Conservation (phyloP, 2,329 filamentous ascomycete species). For the Polychaeton citri region DNA sequence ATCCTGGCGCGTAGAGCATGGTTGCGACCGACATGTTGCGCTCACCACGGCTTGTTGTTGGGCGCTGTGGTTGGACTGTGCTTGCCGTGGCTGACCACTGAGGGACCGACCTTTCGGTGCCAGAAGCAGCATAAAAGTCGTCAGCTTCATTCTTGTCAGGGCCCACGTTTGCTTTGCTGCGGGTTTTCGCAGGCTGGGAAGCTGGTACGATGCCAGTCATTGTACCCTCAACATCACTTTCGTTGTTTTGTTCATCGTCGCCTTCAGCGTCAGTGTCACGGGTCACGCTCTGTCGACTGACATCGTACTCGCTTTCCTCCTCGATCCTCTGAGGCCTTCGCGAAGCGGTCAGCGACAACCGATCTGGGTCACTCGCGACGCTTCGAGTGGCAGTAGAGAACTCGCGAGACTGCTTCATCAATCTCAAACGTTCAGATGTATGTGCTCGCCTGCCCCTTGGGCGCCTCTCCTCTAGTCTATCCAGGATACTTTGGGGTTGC, state of each 20-base stretch:
- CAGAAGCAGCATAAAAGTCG: slow-evolving; percentile 19
- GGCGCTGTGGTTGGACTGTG: slow-evolving; percentile 1
- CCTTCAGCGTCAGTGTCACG: slow-evolving; percentile 71
- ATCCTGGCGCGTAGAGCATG: slow-evolving; percentile 64
- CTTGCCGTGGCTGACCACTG: not conserved
- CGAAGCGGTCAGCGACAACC: slow-evolving; percentile 20
- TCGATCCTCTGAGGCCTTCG: slow-evolving; percentile 30
- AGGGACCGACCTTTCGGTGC: not conserved
- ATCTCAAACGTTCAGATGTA: slow-evolving; percentile 21
- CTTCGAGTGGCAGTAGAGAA: slow-evolving; percentile 40
- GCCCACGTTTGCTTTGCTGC: slow-evolving; percentile 6
- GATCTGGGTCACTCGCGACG: slow-evolving; percentile 44
- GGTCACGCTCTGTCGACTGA: slow-evolving; percentile 26
- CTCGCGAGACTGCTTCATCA: slow-evolving; percentile 24
- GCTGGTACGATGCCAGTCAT: too few relatives aligned
- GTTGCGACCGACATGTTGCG: slow-evolving; percentile 72
- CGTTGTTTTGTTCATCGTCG: slow-evolving; percentile 79
- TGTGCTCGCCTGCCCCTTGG: slow-evolving; percentile 39
- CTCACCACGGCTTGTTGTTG: slow-evolving; percentile 35
- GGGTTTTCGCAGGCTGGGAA: slow-evolving; percentile 21
- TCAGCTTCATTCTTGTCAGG: slow-evolving; percentile 9
- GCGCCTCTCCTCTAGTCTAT: slow-evolving; percentile 42
- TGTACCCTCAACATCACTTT: slow-evolving; percentile 31
- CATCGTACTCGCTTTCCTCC: slow-evolving; percentile 30
- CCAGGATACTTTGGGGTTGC: slow-evolving; percentile 45